phyloP scores from a whole-genome alignment of 148 eudicot species.

The Fagopyrum homotropicum region DNA sequence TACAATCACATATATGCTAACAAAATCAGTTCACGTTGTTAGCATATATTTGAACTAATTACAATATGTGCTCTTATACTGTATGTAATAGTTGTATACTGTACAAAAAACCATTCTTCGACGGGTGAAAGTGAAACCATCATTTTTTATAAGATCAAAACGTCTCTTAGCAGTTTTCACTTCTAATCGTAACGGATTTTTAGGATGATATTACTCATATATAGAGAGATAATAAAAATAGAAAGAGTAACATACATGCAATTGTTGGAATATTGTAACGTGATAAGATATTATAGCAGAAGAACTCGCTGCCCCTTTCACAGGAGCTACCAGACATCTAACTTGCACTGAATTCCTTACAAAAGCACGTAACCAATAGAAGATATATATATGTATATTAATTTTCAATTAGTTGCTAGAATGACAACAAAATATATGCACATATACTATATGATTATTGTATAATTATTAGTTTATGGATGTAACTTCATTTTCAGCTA shows the following conservation, averaged over 20 bases:
- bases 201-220: too few species aligned
- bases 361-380: not conserved
- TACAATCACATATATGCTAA: too few species aligned
- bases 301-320: not conserved
- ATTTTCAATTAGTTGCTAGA: not conserved
- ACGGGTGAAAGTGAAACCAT: too few species aligned
- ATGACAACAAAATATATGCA: not conserved
- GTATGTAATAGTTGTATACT: too few species aligned
- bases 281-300: not conserved
- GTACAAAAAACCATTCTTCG: too few species aligned
- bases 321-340: not conserved
- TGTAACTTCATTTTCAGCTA: not conserved
- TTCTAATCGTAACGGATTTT: too few species aligned
- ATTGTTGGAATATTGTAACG: not conserved
- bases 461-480: not conserved
- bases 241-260: not conserved
- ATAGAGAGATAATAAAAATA: not conserved
- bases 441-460: not conserved
- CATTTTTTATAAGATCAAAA: too few species aligned
- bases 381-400: not conserved
- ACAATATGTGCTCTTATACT: too few species aligned
- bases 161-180: too few species aligned
- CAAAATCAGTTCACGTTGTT: too few species aligned
- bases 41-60: too few species aligned
- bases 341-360: not conserved